Evolutionary conservation across 1,284 basidiomycete species (phyloP), one percentile per base, ranked within the genome.

Genomic region (Moesziomyces sp.): DNA sequence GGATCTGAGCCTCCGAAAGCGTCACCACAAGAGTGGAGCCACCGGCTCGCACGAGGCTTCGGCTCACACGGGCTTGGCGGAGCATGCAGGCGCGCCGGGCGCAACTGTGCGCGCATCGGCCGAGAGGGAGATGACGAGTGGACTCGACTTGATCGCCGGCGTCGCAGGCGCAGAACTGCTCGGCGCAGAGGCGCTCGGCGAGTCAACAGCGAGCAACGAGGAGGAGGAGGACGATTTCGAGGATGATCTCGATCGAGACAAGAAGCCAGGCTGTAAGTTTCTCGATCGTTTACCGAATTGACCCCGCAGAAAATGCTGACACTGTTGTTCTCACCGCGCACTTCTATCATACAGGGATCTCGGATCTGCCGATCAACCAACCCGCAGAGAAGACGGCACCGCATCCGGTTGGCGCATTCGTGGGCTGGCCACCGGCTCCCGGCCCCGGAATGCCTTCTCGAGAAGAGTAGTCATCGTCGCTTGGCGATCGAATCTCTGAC

Each of bases 381-480:
- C 72, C 72, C 42, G 67, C 57, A 28, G 72, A 74, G 30, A 74
- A 74, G 49, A 70, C 62, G 0, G 72, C 72, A 16, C 58, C 71
- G 42, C 62, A 69, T 57, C 65, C 71, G 6, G 71, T 69, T 40
- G 58, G 62, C 42, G 66, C 71, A 18, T 74, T 69, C 44, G 66
- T 74, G 7, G 66, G 71, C 5, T 74, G 71, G 71, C 62, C 71
- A 44, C 52, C 61, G 11, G 60, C 53, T 8, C 46, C 64, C 3
- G 52, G 45, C 10, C 43, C 55, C 1, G 59, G 51, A 19, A 26
- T 52, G 44, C 52, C 58, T 45, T 46, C 46, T 43, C 56, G 52
- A 24, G 62, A 68, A 7, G 61, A 58, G 38, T 54, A 19, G 47
- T 7, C 0, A 9, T 46, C 16, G 14, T 46, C 21, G 38, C 7